A percentile compares a stretch with the other conserved stretches of the same genome.
Conservation (phyloP, 257 asterid genomes). For the Petrea volubilis region DNA sequence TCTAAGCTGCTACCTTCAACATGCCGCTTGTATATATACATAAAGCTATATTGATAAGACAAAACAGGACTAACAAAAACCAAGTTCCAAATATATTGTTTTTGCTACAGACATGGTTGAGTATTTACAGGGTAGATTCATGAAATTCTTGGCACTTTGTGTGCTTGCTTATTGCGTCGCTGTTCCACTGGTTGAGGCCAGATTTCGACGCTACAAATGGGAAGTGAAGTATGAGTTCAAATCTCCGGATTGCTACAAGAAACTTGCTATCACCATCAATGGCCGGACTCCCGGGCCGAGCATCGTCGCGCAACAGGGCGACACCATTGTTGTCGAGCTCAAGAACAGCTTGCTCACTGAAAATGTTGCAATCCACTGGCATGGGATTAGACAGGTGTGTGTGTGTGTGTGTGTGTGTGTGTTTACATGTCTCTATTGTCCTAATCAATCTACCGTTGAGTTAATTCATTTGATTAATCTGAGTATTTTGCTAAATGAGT, state of each 20-base stretch:
- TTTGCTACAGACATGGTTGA: conserved; percentile 21
- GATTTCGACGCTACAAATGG: conserved; percentile 66
- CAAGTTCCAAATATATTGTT: background rate
- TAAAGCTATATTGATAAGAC: background rate
- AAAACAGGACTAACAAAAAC: background rate
- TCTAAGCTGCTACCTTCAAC: too few relatives aligned
- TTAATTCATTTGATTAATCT: too few relatives aligned
- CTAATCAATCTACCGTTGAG: too few relatives aligned
- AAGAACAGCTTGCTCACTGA: conserved; percentile 70
- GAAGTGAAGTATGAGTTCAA: conserved; percentile 75
- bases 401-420: too few relatives aligned
- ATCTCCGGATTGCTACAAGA: conserved; percentile 86
- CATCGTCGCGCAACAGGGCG: conserved; percentile 74
- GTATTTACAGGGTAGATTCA: background rate
- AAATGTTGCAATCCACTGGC: conserved; percentile 92
- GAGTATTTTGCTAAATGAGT: background rate
- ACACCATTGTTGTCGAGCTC: conserved; percentile 77
- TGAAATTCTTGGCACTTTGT: background rate
- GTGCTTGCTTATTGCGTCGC: background rate
- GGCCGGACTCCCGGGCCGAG: conserved; percentile 88
- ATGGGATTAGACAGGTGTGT: conserved; percentile 98
- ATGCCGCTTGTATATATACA: background rate
- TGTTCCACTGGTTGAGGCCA: conserved; percentile 40
- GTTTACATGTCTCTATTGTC: too few relatives aligned
- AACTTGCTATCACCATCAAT: conserved; percentile 68